Evolutionary conservation across 805 yeast species (phyloP).

Genomic region (Pichia rugopelliculosa): DNA sequence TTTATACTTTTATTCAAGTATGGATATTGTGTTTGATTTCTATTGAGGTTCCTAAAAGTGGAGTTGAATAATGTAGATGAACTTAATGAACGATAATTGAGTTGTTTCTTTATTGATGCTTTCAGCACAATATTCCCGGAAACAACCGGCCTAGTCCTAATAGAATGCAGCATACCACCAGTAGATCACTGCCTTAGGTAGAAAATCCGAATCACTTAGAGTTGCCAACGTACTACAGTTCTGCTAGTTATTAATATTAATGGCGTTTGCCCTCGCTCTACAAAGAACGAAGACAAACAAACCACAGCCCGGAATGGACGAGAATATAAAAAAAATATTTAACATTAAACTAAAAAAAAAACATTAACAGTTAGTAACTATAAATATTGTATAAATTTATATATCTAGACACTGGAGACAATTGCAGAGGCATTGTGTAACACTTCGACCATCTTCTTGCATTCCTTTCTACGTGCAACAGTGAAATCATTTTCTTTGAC

Average conservation of each 20-base stretch:
- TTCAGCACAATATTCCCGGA: neutral
- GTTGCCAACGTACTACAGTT: too few species aligned
- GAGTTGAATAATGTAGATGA: neutral
- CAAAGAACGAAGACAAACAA: too few species aligned
- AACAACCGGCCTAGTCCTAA: neutral
- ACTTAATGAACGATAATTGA: neutral
- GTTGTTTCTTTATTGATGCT: neutral
- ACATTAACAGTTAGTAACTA: neutral
- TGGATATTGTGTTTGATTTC: neutral
- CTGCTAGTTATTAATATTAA: too few species aligned
- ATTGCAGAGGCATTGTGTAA: constrained; percentile 85
- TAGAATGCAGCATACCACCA: neutral
- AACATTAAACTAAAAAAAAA: neutral
- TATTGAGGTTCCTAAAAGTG: neutral
- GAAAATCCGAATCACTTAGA: neutral
- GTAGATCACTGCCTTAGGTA: neutral
- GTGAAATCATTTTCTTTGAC: constrained; percentile 91
- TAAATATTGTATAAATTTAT: neutral
- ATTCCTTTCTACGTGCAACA: constrained; percentile 90
- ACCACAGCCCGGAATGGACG: neutral
- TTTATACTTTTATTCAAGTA: too few species aligned
- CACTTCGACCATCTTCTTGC: constrained; percentile 91
- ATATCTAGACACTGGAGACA: constrained; percentile 58
- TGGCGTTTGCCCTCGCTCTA: neutral
- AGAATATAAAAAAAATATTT: neutral